These are phyloP conservation scores for Austroboletus niveus DNA, from an alignment of 1,284 basidiomycete genomes.

Conservation along the genomic window DNA sequence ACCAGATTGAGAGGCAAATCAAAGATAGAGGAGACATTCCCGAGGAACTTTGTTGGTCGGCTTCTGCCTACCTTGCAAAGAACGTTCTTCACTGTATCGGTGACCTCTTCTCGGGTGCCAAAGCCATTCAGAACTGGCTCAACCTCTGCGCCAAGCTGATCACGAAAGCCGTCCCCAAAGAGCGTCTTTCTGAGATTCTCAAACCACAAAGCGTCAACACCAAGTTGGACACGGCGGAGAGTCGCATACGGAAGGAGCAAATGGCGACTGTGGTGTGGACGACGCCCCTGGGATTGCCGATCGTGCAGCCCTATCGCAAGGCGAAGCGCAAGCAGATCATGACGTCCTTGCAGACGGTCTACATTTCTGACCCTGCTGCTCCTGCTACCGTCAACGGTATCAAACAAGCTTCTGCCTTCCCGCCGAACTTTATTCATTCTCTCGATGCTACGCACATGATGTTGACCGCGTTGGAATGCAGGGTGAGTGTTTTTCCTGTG, in stretches of 20 bases:
- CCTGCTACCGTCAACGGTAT: slow-evolving; percentile 79
- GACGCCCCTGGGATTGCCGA: slow-evolving; percentile 89
- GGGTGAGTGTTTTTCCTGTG: slow-evolving; percentile 44
- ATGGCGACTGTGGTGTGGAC: slow-evolving; percentile 99
- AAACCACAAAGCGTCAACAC: slow-evolving; percentile 14
- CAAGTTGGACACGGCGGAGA: slow-evolving; percentile 23
- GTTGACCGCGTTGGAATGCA: slow-evolving; percentile 91
- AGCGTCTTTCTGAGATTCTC: slow-evolving; percentile 61
- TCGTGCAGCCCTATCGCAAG: slow-evolving; percentile 96
- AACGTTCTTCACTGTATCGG: slow-evolving; percentile 84
- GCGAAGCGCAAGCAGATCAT: slow-evolving; percentile 78
- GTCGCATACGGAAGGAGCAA: slow-evolving; percentile 75
- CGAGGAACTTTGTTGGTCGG: slow-evolving; percentile 69
- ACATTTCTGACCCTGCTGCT: slow-evolving; percentile 84
- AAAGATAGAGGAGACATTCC: slow-evolving; percentile 75
- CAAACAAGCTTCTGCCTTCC: slow-evolving; percentile 96
- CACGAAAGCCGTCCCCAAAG: slow-evolving; percentile 81
- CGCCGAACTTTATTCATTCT: slow-evolving; percentile 98
- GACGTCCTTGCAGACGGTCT: slow-evolving; percentile 90
- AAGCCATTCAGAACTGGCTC: slow-evolving; percentile 91
- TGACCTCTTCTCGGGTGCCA: slow-evolving; percentile 90
- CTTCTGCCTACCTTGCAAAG: slow-evolving; percentile 83
- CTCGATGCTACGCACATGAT: slow-evolving; percentile 99
- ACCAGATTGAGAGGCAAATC: slow-evolving; percentile 92
- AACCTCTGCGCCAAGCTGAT: slow-evolving; percentile 82